Evolutionary conservation across 2,329 filamentous ascomycete species (phyloP), one percentile per base, ranked within the genome.

Genomic region (Phaeosphaeria sp.): DNA sequence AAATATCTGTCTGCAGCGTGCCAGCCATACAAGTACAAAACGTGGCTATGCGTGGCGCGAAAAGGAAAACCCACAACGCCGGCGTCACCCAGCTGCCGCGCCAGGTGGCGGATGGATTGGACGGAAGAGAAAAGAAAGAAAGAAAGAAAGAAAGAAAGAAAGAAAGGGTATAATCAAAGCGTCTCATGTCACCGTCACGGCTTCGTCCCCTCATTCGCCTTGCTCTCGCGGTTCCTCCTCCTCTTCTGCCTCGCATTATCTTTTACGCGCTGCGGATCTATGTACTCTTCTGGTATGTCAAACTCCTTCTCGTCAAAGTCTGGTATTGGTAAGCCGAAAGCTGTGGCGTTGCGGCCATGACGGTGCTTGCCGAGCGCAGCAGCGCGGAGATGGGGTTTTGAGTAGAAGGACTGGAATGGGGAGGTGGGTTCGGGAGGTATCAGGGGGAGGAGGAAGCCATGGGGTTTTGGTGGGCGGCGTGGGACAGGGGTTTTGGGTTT

Each of bases 391-490:
- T 96, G 89, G 22, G 85, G 87, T 78, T 95, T 93, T 18, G 84
- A 77, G 73, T 93, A 98, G 79, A 97, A 97, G 0, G 92, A 96
- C n/a, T 82, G 90, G 72, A 97, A 93, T 39, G 91, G 89, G 56
- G 83, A 85, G 17, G 81, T 75, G 30, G 80, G 72, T 54, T 76
- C 67, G 46, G 58, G 77, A 22, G 67, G 71, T 9, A 64, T 30
- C 7, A 59, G 58, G 3, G 72, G 71, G 3, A 77, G 60, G 6
- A 77, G 46, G 52, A 71, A 73, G 56, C 69, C 71, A 55, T 74
- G 73, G 0, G 68, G 69, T 41, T 72, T 68, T 11, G 72, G 71
- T 0, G 73, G 71, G 6, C 72, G 67, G 44, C 73, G 67, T 15
- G 74, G 69, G 49, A 73, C 70, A 0, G 71, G 71, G 6, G 62